phyloP scores from a whole-genome alignment of 768 basidiomycete species.

The Gymnopilus junonius region DNA sequence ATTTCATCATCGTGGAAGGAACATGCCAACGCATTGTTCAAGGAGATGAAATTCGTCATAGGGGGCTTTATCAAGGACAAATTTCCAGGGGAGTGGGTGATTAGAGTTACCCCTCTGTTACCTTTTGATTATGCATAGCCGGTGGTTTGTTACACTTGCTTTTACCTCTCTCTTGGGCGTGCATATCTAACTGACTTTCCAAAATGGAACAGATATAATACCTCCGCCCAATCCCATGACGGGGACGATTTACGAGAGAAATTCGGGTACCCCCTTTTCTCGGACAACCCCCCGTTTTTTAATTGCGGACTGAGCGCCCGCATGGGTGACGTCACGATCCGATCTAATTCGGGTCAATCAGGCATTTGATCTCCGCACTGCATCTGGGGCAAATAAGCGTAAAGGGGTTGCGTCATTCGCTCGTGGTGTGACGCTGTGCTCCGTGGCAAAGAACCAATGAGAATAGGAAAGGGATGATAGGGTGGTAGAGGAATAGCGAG shows the following conservation, averaged over 20 bases:
- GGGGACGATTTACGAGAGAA: background rate
- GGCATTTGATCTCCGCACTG: constrained; percentile 10
- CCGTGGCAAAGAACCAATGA: background rate
- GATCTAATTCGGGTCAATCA: constrained; percentile 11
- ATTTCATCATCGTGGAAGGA: background rate
- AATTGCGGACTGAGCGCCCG: constrained; percentile 16
- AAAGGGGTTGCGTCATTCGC: background rate
- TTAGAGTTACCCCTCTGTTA: background rate
- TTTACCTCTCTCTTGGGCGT: background rate
- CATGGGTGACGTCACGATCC: constrained; percentile 20
- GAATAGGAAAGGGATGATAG: background rate
- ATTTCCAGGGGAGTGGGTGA: background rate
- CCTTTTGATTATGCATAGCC: background rate
- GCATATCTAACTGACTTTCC: background rate
- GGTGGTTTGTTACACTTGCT: background rate
- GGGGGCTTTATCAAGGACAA: background rate
- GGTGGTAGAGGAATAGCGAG: background rate
- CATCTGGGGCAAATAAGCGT: constrained; percentile 7
- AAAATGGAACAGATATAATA: background rate
- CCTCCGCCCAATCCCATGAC: background rate
- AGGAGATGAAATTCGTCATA: background rate
- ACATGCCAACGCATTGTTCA: background rate
- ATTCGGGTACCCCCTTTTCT: background rate
- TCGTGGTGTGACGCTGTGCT: background rate
- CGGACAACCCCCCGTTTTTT: constrained; percentile 13